Evolutionary conservation across 116 monocot species (phyloP), one percentile per base, ranked within the genome.

Genomic region (Papilionanthe hybrid): DNA sequence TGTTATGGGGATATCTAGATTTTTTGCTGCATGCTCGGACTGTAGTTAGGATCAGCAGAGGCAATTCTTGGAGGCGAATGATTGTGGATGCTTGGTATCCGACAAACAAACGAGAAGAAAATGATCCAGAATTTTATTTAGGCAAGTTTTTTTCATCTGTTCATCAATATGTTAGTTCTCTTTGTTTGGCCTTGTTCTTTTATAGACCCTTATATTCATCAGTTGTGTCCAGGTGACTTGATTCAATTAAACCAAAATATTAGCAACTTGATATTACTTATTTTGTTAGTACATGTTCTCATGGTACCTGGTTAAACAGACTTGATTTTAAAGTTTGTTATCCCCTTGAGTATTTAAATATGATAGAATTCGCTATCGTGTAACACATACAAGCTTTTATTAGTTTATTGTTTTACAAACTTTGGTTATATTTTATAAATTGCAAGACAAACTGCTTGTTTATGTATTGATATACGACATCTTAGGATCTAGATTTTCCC

Each of bases 1-100:
- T 80, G 92, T 99, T 23, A 86, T n/a, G 99, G 71, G 99, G 99
- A 4, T 93, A 95, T 85, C 72, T 95, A 56, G 99, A 99, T 88
- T 99, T 90, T 80, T 86, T 86, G 85, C 90, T 95, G 65, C 99
- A 99, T 95, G 99, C 99, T 81, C 95, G 99, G 99, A 99, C 95
- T 85, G 84, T 80, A 50, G 79, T 99, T 77, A 83, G 82, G 67
- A 82, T 99, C 56, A 87, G 67, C 81, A 88, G 77, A 71, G 89
- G 89, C 10, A 53, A 82, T 85, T 82, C 84, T 44, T 90, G 81
- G 81, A 69, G 78, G 7, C 85, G 93, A 15, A 99, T 95, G 95
- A 50, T 99, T 84, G 99, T 95, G 63, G 99, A 99, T 86, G 83
- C 95, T 49, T 99, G 99, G 78, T 86, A 87, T 87, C 99, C 99